Conservation (phyloP, 1,139 yeast genomes). For the Protomyces gravidus region DNA sequence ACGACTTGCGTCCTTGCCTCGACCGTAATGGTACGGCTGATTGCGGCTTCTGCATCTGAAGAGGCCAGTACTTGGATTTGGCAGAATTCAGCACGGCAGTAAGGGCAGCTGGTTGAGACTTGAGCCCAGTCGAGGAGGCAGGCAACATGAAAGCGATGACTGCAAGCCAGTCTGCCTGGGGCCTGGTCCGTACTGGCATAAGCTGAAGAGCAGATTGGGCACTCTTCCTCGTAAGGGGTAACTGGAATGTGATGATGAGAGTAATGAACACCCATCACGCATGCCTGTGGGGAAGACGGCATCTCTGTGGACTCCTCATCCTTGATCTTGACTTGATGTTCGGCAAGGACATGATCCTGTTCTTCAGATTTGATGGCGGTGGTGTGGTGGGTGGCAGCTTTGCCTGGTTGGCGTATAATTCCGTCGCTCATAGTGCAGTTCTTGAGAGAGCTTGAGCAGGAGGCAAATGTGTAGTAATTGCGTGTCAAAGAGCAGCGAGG, state of each 20-base stretch:
- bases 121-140: constrained; percentile 18
- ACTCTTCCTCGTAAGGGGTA: constrained; percentile 2
- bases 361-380: not conserved
- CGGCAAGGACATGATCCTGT: not conserved
- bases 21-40: constrained; percentile 5
- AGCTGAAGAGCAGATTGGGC: constrained; percentile 5
- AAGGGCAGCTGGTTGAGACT: constrained; percentile 20
- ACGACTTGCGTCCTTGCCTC: constrained; percentile 18
- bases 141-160: constrained; percentile 15
- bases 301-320: too few relatives aligned
- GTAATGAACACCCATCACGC: too few relatives aligned
- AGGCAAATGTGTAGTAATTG: too few relatives aligned
- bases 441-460: too few relatives aligned
- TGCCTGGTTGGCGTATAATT: too few relatives aligned
- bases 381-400: too few relatives aligned
- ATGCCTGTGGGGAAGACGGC: too few relatives aligned
- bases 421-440: too few relatives aligned
- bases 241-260: not conserved
- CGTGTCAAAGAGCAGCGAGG: too few relatives aligned
- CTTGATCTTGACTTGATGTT: not conserved
- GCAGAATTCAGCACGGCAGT: constrained; percentile 20
- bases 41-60: constrained; percentile 1
- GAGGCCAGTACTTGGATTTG: not conserved
- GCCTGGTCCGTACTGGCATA: constrained; percentile 3
- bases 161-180: constrained; percentile 9